Evolutionary conservation across 495 filamentous ascomycete species (phyloP).

Genomic region (Ramalina peruviana): DNA sequence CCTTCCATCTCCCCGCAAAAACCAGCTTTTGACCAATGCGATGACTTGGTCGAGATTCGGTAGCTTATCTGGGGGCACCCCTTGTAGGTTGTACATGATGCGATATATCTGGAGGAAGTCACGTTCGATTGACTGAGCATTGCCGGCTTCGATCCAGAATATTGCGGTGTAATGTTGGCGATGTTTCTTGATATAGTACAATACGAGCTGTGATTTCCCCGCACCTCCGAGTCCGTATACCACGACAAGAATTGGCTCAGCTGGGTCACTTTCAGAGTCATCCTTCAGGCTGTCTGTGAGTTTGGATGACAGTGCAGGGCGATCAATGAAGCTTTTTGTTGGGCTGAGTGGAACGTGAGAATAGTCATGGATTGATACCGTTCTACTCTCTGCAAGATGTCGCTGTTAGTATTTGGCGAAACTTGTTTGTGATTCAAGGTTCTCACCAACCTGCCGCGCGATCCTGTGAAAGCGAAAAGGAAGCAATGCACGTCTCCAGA

Average conservation of each 20-base stretch:
- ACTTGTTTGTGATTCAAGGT: no score
- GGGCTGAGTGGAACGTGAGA: no score
- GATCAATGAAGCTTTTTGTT: no score
- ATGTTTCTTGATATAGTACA: constrained; percentile 9
- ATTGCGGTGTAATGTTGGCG: constrained; percentile 7
- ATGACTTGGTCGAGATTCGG: constrained; percentile 3
- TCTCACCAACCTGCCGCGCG: no score
- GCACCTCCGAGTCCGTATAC: constrained; percentile 16
- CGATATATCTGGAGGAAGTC: constrained; percentile 1
- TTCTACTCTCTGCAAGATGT: no score
- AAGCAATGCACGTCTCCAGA: no score
- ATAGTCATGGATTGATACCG: no score
- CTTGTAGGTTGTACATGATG: not conserved
- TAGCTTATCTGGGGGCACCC: not conserved
- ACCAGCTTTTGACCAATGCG: constrained; percentile 3
- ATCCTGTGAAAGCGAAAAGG: no score
- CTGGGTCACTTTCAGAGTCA: no score
- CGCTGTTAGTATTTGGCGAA: no score
- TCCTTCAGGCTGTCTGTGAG: no score
- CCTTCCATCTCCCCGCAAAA: not conserved
- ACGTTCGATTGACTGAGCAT: constrained; percentile 12
- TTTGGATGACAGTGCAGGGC: no score
- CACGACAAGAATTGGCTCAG: not conserved
- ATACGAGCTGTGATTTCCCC: constrained; percentile 16
- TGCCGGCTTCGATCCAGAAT: constrained; percentile 17